Evolutionary conservation across 768 basidiomycete species (phyloP), one percentile per base, ranked within the genome.

Genomic region (Porpolomopsis calyptriformis): DNA sequence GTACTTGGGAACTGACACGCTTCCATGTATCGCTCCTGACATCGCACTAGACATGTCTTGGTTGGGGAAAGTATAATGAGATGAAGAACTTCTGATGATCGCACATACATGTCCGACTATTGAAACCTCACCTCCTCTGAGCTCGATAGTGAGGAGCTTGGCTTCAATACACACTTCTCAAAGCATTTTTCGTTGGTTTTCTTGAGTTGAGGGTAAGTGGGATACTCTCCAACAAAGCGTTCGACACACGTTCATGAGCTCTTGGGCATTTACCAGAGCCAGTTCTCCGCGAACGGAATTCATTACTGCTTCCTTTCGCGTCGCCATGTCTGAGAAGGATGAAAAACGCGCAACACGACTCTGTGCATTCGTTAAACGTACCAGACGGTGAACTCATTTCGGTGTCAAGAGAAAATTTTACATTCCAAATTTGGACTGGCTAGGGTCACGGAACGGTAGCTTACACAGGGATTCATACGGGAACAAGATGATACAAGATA

Each of bases 11-110:
- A 76, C 85, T 67, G 55, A 88, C 87, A 89, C 27, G 84, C 84
- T 63, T 90, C 85, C 68, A 91, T 69, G 58, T 88, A 91, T 36
- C 85, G 76, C 44, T 88, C 85, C 55, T 88, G 68, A 59, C 88
- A 91, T 47, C 78, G 70, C 4, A 76, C 65, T 35, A 90, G 66
- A 55, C 88, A 91, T 22, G 78, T 79, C 88, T 90, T 45, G n/a
- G n/a, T 2, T n/a, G 16, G 29, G 29, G 29, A 31, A 31, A 31
- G 29, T 14, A 31, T 7, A 14, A 14, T 31, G 29, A n/a, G 7
- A 31, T 31, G 29, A 31, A 31, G 7, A 31, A 14, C 29, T 23
- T 26, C 23, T 22, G 9, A 46, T 10, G 12, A 35, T 20, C 2
- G 48, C 2, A 19, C 27, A 27, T 18, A n/a, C n/a, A n/a, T n/a